Percentiles rank a stretch among this genome's conserved stretches.
These are phyloP conservation scores for Helotiales sp. DNA, from an alignment of 2,329 filamentous ascomycete species.

Conservation along the genomic window DNA sequence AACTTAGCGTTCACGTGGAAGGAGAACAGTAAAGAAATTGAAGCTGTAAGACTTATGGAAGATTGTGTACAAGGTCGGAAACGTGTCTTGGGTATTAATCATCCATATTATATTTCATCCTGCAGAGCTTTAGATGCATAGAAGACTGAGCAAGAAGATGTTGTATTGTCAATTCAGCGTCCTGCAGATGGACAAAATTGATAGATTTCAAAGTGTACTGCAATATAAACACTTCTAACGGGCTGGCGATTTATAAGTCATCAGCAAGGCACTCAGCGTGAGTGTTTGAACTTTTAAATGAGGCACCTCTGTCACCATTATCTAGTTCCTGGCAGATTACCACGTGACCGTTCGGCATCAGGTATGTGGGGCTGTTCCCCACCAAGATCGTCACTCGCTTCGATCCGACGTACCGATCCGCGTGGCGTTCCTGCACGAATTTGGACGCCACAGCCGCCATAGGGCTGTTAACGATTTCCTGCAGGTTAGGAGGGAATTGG, in stretches of 20 bases:
- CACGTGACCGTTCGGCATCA: background rate
- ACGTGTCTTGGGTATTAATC: constrained; percentile 8
- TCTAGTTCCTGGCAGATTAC: background rate
- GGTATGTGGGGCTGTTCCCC: too few species aligned
- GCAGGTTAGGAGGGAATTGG: too few species aligned
- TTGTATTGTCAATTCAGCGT: background rate
- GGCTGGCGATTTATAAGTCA: background rate
- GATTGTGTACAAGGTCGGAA: constrained; percentile 7
- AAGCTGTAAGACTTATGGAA: too few species aligned
- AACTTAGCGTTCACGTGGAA: too few species aligned
- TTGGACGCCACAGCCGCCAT: too few species aligned
- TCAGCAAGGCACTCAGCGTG: too few species aligned
- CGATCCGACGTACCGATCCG: too few species aligned
- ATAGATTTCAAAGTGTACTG: background rate
- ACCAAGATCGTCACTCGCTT: too few species aligned
- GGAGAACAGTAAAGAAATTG: too few species aligned
- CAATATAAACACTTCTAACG: background rate
- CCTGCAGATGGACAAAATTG: background rate
- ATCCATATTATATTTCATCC: constrained; percentile 14
- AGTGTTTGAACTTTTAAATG: background rate
- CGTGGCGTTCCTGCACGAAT: too few species aligned
- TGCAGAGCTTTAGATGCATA: constrained; percentile 15
- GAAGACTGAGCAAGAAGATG: constrained; percentile 12
- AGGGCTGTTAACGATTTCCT: too few species aligned
- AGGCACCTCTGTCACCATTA: too few species aligned